Evolutionary conservation across 1,284 basidiomycete genomes (phyloP).

Genomic region (Cryptococcus maquisensis): DNA sequence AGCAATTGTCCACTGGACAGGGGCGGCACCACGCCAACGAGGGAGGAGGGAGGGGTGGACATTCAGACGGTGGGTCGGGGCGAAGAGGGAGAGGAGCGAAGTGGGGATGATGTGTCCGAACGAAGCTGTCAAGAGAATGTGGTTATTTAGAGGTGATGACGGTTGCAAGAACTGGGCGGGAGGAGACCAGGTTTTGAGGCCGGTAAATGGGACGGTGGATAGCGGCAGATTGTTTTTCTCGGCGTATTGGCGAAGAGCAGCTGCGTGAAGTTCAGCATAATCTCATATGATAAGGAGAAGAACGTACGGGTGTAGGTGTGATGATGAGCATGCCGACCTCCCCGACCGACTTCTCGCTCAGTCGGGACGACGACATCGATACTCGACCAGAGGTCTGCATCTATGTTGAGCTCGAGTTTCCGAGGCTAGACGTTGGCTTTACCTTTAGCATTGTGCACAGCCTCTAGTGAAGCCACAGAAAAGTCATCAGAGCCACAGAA

Average conservation of each 20-base stretch:
- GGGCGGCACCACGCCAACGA: slow-evolving; percentile 82
- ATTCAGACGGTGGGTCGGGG: slow-evolving; percentile 65
- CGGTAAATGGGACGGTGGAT: slow-evolving; percentile 4
- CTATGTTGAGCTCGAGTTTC: too few relatives aligned
- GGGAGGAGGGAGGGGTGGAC: slow-evolving; percentile 90
- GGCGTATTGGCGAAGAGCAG: slow-evolving; percentile 12
- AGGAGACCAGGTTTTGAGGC: slow-evolving; percentile 7
- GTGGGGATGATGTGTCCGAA: slow-evolving; percentile 83
- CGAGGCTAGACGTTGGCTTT: too few relatives aligned
- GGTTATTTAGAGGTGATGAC: slow-evolving; percentile 32
- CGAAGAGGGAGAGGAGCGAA: slow-evolving; percentile 63
- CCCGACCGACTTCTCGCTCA: slow-evolving; percentile 16
- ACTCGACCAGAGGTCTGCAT: slow-evolving; percentile 38
- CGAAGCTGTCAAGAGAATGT: slow-evolving; percentile 81
- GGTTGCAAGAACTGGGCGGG: slow-evolving; percentile 48
- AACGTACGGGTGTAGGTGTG: background rate
- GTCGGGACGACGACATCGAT: slow-evolving; percentile 36
- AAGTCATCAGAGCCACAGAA: slow-evolving; percentile 52
- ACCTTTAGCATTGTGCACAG: slow-evolving; percentile 41
- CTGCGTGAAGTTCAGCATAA: background rate
- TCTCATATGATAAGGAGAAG: background rate
- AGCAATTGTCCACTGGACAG: slow-evolving; percentile 79
- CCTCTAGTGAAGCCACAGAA: slow-evolving; percentile 43
- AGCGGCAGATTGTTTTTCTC: slow-evolving; percentile 2
- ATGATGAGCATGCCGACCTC: slow-evolving; percentile 12